These are phyloP conservation scores for Hyphodiscus sp. DNA, from an alignment of 2,329 filamentous ascomycete genomes.

Conservation along the genomic window DNA sequence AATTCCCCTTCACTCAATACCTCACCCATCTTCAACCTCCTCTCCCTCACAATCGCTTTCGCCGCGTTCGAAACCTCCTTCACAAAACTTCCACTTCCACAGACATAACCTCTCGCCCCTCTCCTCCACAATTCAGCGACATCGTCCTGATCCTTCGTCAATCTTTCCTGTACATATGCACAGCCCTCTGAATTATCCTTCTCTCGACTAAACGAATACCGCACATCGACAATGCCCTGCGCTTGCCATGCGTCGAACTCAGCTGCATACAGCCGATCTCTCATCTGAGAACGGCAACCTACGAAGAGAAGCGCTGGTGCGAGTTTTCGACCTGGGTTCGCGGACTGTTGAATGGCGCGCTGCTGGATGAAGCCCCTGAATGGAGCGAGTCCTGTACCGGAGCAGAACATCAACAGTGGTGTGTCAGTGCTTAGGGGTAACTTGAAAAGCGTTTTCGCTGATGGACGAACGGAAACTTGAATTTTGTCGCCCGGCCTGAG, in stretches of 20 bases:
- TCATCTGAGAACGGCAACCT: background rate
- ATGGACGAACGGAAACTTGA: background rate
- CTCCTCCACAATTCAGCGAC: slow-evolving; percentile 23
- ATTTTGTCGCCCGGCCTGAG: background rate
- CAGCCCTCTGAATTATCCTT: slow-evolving; percentile 2
- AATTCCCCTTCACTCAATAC: too few species aligned
- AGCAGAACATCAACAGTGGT: background rate
- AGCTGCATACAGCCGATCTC: slow-evolving; percentile 22
- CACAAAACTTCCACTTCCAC: too few species aligned
- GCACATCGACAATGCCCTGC: slow-evolving; percentile 7
- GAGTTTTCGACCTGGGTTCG: slow-evolving; percentile 9
- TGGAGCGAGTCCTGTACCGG: background rate
- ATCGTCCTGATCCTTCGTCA: slow-evolving; percentile 5
- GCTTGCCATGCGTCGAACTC: slow-evolving; percentile 5
- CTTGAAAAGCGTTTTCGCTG: background rate
- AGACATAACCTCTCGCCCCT: too few species aligned
- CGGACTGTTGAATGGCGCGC: background rate
- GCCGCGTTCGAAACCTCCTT: too few species aligned
- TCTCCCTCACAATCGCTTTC: too few species aligned
- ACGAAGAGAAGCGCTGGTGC: slow-evolving; percentile 2
- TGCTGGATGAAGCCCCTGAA: background rate
- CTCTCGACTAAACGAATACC: slow-evolving; percentile 5
- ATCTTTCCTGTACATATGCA: slow-evolving; percentile 9
- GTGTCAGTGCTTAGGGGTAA: background rate
- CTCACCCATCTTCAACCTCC: too few species aligned